A percentile compares a stretch with the other conserved stretches of the same genome.
phyloP scores from a whole-genome alignment of 768 basidiomycete genomes.

The Pleurotus citrinopileatus region DNA sequence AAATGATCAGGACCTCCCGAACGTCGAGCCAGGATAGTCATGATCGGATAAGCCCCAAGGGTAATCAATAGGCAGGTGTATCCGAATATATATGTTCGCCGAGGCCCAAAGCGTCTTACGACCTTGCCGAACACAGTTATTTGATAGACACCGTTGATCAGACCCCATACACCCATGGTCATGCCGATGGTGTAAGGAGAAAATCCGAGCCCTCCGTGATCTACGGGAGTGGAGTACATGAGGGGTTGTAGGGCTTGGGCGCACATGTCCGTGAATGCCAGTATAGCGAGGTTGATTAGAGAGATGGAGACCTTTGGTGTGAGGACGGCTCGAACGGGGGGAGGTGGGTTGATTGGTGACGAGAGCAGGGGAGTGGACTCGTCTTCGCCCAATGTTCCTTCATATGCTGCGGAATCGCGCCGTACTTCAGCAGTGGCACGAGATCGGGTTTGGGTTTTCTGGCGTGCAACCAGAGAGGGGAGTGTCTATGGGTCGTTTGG shows the following conservation, averaged over 20 bases:
- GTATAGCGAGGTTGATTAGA: constrained; percentile 1
- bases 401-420: background rate
- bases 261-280: constrained; percentile 34
- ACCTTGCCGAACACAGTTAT: constrained; percentile 44
- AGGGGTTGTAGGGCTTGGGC: constrained; percentile 57
- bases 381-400: background rate
- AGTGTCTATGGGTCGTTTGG: constrained; percentile 12
- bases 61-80: constrained; percentile 7
- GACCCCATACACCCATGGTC: constrained; percentile 46
- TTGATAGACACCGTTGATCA: constrained; percentile 50
- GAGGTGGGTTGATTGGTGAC: constrained; percentile 1
- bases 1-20: constrained; percentile 14
- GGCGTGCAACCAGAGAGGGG: constrained; percentile 2
- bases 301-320: constrained; percentile 13
- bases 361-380: background rate
- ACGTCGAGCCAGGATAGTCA: constrained; percentile 14
- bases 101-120: constrained; percentile 45
- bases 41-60: constrained; percentile 16
- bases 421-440: background rate
- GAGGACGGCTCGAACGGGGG: constrained; percentile 19
- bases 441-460: background rate
- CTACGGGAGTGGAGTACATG: constrained; percentile 65
- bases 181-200: constrained; percentile 61
- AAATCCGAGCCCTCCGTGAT: constrained; percentile 64
- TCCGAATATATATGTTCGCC: constrained; percentile 36